Conservation (phyloP, 495 filamentous ascomycete species). For the Neurospora africana region DNA sequence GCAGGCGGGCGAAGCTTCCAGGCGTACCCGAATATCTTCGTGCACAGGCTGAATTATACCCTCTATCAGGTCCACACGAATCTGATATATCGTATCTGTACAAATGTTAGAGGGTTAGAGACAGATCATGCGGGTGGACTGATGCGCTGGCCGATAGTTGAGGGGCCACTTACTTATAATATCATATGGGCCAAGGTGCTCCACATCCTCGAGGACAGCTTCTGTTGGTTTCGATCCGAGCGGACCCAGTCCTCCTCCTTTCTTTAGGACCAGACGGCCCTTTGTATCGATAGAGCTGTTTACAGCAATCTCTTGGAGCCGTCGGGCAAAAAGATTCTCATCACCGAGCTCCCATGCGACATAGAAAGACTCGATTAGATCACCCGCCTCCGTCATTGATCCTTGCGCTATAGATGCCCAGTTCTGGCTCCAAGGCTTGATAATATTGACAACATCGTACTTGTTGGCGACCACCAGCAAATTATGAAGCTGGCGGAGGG, state of each 20-base stretch:
- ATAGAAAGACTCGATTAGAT: not conserved
- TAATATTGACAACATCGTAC: constrained; percentile 16
- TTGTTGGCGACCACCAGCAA: constrained; percentile 19
- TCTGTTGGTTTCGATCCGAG: not conserved
- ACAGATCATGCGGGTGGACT: too few species aligned
- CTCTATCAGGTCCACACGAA: not conserved
- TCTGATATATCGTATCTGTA: not conserved
- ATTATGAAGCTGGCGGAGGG: constrained; percentile 10
- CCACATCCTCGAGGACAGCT: not conserved
- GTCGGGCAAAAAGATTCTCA: not conserved
- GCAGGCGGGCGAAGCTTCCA: not conserved
- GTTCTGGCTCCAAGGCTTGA: constrained; percentile 14
- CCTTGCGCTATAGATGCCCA: constrained; percentile 8
- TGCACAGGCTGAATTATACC: not conserved
- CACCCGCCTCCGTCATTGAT: not conserved
- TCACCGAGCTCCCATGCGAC: not conserved
- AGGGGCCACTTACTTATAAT: not conserved
- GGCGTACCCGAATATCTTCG: not conserved
- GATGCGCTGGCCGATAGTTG: too few species aligned
- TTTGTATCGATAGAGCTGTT: not conserved
- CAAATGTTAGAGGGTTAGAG: not conserved
- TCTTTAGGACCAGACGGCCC: not conserved
- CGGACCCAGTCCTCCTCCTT: not conserved
- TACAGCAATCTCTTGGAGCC: not conserved
- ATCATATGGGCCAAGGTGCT: not conserved